phyloP scores from a whole-genome alignment of 768 basidiomycete species.

The Termitomyces sp. region DNA sequence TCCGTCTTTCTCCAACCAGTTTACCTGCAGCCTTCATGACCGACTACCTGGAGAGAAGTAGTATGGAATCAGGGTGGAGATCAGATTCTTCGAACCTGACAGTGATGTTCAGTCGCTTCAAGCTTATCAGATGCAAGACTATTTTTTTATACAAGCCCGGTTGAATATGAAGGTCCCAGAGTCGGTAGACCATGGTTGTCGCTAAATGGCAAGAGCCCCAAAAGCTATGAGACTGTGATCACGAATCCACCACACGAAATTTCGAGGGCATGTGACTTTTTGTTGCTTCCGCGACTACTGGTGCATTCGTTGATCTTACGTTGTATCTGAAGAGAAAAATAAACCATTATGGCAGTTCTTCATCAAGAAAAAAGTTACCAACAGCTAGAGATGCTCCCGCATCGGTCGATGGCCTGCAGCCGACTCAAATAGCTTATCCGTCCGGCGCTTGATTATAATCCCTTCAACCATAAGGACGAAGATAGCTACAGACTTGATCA shows the following conservation, averaged over 20 bases:
- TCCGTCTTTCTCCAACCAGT: conserved; percentile 1
- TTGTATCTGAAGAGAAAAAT: conserved; percentile 51
- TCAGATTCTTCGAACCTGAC: conserved; percentile 74
- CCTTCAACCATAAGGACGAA: conserved; percentile 89
- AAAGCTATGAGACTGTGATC: conserved; percentile 36
- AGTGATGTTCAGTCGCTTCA: conserved; percentile 27
- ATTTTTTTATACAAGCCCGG: conserved; percentile 76
- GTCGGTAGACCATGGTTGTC: conserved; percentile 30
- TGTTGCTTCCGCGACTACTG: conserved; percentile 50
- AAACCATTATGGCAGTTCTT: neutral
- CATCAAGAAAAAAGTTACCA: conserved; percentile 73
- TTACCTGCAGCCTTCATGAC: conserved; percentile 55
- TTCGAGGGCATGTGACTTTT: conserved; percentile 47
- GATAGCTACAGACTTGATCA: conserved; percentile 65
- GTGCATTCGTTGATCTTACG: conserved; percentile 72
- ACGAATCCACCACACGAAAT: conserved; percentile 32
- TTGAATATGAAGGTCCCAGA: conserved; percentile 61
- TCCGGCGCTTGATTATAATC: conserved; percentile 86
- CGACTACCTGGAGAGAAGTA: conserved; percentile 77
- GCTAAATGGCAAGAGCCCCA: conserved; percentile 26
- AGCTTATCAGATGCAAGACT: neutral
- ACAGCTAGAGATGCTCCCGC: conserved; percentile 66
- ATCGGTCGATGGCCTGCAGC: conserved; percentile 13
- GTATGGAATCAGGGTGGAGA: conserved; percentile 80
- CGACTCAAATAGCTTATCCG: conserved; percentile 36